Conservation (phyloP, 2,329 filamentous ascomycete genomes). For the Paracorniculantispora psalliotae region DNA sequence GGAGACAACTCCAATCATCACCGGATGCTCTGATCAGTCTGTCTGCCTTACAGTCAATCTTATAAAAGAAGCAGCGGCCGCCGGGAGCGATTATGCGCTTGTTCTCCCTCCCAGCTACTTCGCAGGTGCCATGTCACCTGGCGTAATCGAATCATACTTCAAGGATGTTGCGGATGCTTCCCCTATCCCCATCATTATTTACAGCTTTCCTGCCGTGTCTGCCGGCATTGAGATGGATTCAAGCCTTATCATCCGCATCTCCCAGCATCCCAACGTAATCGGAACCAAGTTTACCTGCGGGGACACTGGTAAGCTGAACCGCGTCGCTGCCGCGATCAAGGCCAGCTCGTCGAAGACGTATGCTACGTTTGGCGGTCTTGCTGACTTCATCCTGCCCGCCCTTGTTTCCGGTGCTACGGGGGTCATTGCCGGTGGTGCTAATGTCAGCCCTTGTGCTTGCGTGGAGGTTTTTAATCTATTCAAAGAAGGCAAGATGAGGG, state of each 20-base stretch:
- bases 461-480: constrained; percentile 58
- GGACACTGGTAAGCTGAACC: constrained; percentile 55
- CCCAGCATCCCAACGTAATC: constrained; percentile 43
- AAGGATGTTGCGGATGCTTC: constrained; percentile 48
- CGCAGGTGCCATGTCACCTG: constrained; percentile 35
- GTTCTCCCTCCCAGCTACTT: constrained; percentile 42
- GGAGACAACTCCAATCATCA: too few species aligned
- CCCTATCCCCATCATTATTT: constrained; percentile 55
- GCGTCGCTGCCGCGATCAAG: constrained; percentile 36
- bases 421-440: constrained; percentile 58
- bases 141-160: constrained; percentile 49
- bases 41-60: too few species aligned
- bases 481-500: constrained; percentile 48
- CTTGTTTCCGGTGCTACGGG: constrained; percentile 54
- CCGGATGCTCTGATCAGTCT: too few species aligned
- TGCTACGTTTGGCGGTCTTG: constrained; percentile 69
- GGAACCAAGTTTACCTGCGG: constrained; percentile 63
- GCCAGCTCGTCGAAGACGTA: constrained; percentile 31
- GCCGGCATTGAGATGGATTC: constrained; percentile 66
- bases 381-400: constrained; percentile 63
- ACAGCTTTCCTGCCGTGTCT: constrained; percentile 65
- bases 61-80: constrained; percentile 40
- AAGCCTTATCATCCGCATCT: constrained; percentile 52
- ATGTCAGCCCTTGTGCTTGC: constrained; percentile 55
- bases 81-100: constrained; percentile 63